Conservation (phyloP, 192 early-diverging fungal genomes). For the Dissophora ornata region DNA sequence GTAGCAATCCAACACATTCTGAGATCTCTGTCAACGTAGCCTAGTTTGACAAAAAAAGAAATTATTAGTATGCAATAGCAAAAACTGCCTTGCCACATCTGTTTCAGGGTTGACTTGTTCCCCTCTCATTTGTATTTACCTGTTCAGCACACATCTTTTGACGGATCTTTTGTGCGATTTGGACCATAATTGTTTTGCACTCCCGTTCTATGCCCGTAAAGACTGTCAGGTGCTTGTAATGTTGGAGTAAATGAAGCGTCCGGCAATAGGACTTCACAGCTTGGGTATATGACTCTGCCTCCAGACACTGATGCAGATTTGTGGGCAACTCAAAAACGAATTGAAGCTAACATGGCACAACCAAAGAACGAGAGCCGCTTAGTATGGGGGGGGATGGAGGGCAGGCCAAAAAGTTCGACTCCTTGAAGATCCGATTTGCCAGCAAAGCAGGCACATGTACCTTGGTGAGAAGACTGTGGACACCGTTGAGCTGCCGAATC, state of each 20-base stretch:
- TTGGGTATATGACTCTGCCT: slow-evolving; percentile 69
- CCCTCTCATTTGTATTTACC: slow-evolving; percentile 17
- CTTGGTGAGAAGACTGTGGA: slow-evolving; percentile 79
- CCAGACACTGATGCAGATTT: slow-evolving; percentile 71
- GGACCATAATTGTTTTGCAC: slow-evolving; percentile 81
- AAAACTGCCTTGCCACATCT: background rate
- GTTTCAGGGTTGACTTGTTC: too few species aligned
- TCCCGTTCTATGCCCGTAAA: slow-evolving; percentile 86
- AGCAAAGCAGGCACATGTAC: too few species aligned
- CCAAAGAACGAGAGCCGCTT: background rate
- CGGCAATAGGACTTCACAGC: slow-evolving; percentile 83
- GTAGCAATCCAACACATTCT: slow-evolving; percentile 61
- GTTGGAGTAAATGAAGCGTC: slow-evolving; percentile 76
- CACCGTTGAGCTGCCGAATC: slow-evolving; percentile 76
- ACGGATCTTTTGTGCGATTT: slow-evolving; percentile 72
- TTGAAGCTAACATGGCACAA: slow-evolving; percentile 67
- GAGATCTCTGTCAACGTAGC: slow-evolving; percentile 59
- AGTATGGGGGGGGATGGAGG: background rate
- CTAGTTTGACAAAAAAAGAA: slow-evolving; percentile 15
- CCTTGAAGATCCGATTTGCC: too few species aligned
- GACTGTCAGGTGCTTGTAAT: slow-evolving; percentile 80
- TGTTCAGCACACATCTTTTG: slow-evolving; percentile 56
- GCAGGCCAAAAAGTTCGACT: too few species aligned
- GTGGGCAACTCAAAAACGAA: slow-evolving; percentile 90
- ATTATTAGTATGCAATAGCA: too few species aligned